phyloP scores from a whole-genome alignment of 2,329 filamentous ascomycete genomes.

The Xylaria sp. region DNA sequence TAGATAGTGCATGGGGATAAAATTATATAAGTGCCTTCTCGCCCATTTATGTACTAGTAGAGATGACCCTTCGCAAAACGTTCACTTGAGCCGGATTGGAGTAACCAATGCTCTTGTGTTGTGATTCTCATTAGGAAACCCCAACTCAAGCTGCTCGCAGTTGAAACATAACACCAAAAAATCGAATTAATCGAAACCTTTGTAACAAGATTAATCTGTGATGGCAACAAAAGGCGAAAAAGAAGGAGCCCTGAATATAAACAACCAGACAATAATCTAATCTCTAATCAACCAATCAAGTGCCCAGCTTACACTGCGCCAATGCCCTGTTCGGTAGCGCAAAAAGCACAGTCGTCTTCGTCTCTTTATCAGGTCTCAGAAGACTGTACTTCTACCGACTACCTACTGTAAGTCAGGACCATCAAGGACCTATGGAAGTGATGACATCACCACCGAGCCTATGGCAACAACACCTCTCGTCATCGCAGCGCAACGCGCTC shows the following conservation, averaged over 20 bases:
- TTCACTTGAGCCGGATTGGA: too few relatives aligned
- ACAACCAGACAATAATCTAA: background rate
- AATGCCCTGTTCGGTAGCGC: constrained; percentile 8
- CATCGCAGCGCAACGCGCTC: constrained; percentile 12
- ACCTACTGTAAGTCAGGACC: background rate
- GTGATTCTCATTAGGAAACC: too few relatives aligned
- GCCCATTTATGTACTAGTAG: too few relatives aligned
- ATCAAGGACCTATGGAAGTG: background rate
- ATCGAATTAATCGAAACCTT: too few relatives aligned
- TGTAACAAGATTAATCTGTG: too few relatives aligned
- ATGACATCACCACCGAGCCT: constrained; percentile 20
- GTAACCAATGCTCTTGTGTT: too few relatives aligned
- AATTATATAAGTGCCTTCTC: too few relatives aligned
- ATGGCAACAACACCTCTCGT: constrained; percentile 14
- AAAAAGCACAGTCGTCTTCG: background rate
- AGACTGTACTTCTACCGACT: background rate
- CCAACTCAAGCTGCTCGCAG: too few relatives aligned
- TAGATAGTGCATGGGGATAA: too few relatives aligned
- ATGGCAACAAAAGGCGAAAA: too few relatives aligned
- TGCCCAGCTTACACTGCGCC: background rate
- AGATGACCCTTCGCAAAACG: too few relatives aligned
- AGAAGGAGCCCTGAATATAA: background rate
- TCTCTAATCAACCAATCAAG: constrained; percentile 12
- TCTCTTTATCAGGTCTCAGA: background rate
- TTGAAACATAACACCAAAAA: too few relatives aligned